Evolutionary conservation across 169 alveolate genomes (phyloP).

Genomic region (Eimeria necatrix): DNA sequence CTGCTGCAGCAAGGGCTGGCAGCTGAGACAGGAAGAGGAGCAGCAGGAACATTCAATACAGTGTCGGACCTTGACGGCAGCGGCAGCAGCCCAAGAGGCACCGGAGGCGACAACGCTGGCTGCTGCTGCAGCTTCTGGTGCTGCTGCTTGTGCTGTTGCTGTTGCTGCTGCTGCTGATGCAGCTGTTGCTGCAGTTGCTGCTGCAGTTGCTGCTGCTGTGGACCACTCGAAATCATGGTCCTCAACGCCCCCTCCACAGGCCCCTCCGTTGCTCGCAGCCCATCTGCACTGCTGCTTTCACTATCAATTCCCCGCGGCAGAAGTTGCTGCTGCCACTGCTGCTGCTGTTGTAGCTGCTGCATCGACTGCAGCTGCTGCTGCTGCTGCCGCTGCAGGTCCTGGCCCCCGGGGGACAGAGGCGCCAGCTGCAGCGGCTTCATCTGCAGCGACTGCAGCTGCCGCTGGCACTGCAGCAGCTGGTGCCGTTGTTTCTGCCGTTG

Average conservation of each 20-base stretch:
- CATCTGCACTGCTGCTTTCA: conserved; percentile 21
- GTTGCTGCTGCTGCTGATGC: conserved; percentile 25
- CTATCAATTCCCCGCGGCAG: neutral
- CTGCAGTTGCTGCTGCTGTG: conserved; percentile 58
- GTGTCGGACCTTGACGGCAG: neutral
- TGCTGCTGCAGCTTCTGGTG: conserved; percentile 19
- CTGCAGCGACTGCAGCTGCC: neutral
- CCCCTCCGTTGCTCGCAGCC: neutral
- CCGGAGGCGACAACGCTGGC: neutral
- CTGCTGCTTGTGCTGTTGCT: conserved; percentile 32
- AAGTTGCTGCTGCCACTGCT: conserved; percentile 27
- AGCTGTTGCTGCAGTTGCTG: neutral
- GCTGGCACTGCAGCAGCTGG: conserved; percentile 43
- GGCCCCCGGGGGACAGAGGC: neutral
- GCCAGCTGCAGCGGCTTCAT: neutral
- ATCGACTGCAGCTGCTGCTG: neutral
- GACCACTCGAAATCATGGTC: neutral
- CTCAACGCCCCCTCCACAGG: neutral
- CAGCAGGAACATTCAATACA: neutral
- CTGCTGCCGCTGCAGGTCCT: neutral
- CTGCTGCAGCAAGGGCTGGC: conserved; percentile 42
- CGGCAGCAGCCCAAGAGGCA: neutral
- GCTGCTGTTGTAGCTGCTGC: neutral
- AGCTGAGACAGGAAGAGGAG: neutral
- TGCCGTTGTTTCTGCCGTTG: conserved; percentile 38